Evolutionary conservation across 2,329 filamentous ascomycete species (phyloP), one percentile per base, ranked within the genome.

Genomic region (Trichoderma hamatum): DNA sequence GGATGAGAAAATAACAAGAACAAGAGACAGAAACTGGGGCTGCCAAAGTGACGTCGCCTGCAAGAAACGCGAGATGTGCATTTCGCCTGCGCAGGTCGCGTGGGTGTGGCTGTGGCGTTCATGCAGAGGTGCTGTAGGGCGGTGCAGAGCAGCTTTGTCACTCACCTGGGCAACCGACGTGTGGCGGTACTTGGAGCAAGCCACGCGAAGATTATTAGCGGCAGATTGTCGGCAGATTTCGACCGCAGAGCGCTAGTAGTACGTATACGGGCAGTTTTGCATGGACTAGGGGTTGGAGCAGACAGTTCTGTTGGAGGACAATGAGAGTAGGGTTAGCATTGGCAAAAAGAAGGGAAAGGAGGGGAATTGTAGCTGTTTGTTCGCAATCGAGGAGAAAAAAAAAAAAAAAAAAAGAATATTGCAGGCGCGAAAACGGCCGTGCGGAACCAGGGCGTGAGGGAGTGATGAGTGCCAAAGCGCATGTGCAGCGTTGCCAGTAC

Each of bases 161-260:
- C 74, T 76, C 14, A 77, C 75, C 72, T 69, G 60, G 30, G 67
- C 66, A 73, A 63, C 54, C 61, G 66, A 72, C 43, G 70, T 65
- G 72, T 24, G n/a, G 61, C 43, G 71, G 66, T 70, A 76, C 75
- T 71, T 75, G 60, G 32, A 46, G 58, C 49, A 54, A 58, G 55
- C 58, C 62, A 62, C 55, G 55, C 46, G 43, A 49, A 16, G 34
- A 30, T 30, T 52, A 30, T 39, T 43, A 51, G 59, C 68, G 68
- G 68, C 19, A 52, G 64, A 70, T 61, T 70, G 36, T 70, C 64
- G 68, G 68, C 63, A 32, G 58, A 39, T 28, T 21, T 32, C 30
- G 36, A 28, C 36, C 36, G 64, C 58, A 59, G 55, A 62, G 49
- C 68, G 56, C 68, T 70, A 70, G 68, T 68, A 67, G 68, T 68